Percentiles rank a stretch among this genome's conserved stretches.
phyloP scores from a whole-genome alignment of 1,139 yeast genomes.

The Geotrichum cucujoidarum region DNA sequence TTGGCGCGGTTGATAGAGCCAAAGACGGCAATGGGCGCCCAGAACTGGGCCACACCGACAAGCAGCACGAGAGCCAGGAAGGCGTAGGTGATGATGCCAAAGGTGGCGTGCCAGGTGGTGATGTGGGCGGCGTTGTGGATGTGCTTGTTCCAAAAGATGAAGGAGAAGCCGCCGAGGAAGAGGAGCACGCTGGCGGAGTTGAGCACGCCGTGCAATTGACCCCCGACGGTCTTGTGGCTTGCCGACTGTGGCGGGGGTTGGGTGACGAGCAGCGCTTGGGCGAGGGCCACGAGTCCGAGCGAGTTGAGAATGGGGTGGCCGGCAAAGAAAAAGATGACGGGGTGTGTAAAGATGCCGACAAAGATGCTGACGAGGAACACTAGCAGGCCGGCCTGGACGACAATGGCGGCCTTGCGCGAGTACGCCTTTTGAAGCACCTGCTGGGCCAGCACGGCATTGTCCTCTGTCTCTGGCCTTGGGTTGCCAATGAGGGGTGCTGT shows the following conservation, averaged over 20 bases:
- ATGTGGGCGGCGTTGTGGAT: conserved; percentile 29
- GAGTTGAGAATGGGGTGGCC: conserved; percentile 29
- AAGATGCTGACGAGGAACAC: conserved; percentile 19
- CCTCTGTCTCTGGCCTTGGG: neutral
- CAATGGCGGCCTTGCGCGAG: conserved; percentile 20
- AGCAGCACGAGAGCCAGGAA: conserved; percentile 23
- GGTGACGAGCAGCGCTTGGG: conserved; percentile 26
- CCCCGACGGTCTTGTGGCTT: conserved; percentile 29
- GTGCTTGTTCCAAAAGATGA: conserved; percentile 30
- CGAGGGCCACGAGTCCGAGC: conserved; percentile 25
- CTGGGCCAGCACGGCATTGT: conserved; percentile 1
- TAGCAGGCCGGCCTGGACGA: conserved; percentile 24
- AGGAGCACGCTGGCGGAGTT: conserved; percentile 24
- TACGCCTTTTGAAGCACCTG: conserved; percentile 17
- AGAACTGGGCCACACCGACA: conserved; percentile 30
- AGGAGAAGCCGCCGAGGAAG: conserved; percentile 25
- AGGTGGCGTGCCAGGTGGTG: conserved; percentile 32
- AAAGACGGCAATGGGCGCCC: conserved; percentile 28
- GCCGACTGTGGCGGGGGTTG: conserved; percentile 26
- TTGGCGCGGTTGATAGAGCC: conserved; percentile 31
- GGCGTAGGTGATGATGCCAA: conserved; percentile 29
- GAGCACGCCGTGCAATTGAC: conserved; percentile 31
- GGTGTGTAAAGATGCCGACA: conserved; percentile 22
- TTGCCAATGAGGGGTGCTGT: conserved; percentile 3
- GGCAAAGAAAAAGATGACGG: conserved; percentile 24